phyloP scores from a whole-genome alignment of 163 green algal genomes.

The Prototheca wickerhamii region DNA sequence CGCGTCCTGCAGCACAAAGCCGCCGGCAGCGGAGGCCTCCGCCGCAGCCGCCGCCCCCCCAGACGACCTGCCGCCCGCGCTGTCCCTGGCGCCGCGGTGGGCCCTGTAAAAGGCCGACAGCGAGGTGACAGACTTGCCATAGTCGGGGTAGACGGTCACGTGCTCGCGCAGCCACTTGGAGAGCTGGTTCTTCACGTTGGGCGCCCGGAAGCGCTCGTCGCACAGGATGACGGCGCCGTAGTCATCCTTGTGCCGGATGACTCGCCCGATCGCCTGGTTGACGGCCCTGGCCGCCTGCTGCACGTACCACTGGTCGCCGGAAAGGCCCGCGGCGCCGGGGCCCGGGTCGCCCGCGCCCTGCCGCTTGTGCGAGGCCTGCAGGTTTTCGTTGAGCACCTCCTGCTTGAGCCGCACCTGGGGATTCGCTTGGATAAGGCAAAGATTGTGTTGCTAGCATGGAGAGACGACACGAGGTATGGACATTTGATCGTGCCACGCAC shows the following conservation, averaged over 20 bases:
- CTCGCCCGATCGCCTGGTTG: constrained; percentile 86
- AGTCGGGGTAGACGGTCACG: constrained; percentile 45
- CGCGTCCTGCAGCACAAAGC: too few species aligned
- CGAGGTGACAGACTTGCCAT: constrained; percentile 46
- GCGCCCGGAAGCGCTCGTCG: constrained; percentile 64
- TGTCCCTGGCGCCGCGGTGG: constrained; percentile 8
- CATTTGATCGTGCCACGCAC: neutral
- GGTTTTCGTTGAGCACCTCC: constrained; percentile 15
- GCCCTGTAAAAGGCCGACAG: constrained; percentile 76
- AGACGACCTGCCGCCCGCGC: too few species aligned
- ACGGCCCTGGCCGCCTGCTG: constrained; percentile 73
- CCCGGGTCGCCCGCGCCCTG: neutral
- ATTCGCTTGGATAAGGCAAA: neutral
- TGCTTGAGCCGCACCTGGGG: constrained; percentile 16
- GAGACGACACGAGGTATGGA: neutral
- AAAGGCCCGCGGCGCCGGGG: neutral
- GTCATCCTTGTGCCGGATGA: constrained; percentile 80
- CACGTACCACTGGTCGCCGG: constrained; percentile 50
- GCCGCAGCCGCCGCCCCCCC: neutral
- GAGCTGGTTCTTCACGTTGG: constrained; percentile 41
- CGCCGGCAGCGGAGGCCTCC: neutral
- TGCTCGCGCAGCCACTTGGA: constrained; percentile 68
- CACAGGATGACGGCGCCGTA: constrained; percentile 82
- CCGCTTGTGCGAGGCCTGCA: neutral
- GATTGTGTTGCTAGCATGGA: neutral